Conservation (phyloP, 2,329 filamentous ascomycete species). For the Cladophialophora chaetospira region DNA sequence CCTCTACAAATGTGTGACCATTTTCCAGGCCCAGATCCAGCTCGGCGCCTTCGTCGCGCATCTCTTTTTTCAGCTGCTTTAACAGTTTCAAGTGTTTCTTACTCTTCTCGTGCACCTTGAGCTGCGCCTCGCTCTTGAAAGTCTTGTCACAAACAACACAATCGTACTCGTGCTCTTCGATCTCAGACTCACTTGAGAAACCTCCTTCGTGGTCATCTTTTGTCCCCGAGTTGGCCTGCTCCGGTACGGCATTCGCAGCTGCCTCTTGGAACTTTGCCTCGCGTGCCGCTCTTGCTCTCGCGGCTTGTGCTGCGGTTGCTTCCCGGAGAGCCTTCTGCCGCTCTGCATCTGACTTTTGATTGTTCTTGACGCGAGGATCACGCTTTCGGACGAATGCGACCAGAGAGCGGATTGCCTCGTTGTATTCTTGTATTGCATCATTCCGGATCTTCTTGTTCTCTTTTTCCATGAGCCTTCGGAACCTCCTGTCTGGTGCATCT, state of each 20-base stretch:
- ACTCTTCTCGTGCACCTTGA: slow-evolving; percentile 88
- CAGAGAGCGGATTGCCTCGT: slow-evolving; percentile 83
- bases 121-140: slow-evolving; percentile 91
- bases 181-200: slow-evolving; percentile 49
- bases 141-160: slow-evolving; percentile 65
- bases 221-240: slow-evolving; percentile 65
- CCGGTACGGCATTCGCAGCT: slow-evolving; percentile 54
- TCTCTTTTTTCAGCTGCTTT: slow-evolving; percentile 75
- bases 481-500: slow-evolving; percentile 82
- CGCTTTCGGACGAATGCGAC: slow-evolving; percentile 88
- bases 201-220: slow-evolving; percentile 53
- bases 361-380: slow-evolving; percentile 80
- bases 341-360: slow-evolving; percentile 75
- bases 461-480: slow-evolving; percentile 87
- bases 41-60: slow-evolving; percentile 75
- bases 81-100: slow-evolving; percentile 93
- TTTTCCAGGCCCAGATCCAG: slow-evolving; percentile 23
- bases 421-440: slow-evolving; percentile 82
- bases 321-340: slow-evolving; percentile 76
- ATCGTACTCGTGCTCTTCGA: slow-evolving; percentile 59
- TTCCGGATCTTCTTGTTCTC: slow-evolving; percentile 86
- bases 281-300: slow-evolving; percentile 77
- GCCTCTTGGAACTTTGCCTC: slow-evolving; percentile 64
- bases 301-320: slow-evolving; percentile 80
- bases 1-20: slow-evolving; percentile 1